Evolutionary conservation across 768 basidiomycete species (phyloP).

Genomic region (Strobilomyces echinocephalus): DNA sequence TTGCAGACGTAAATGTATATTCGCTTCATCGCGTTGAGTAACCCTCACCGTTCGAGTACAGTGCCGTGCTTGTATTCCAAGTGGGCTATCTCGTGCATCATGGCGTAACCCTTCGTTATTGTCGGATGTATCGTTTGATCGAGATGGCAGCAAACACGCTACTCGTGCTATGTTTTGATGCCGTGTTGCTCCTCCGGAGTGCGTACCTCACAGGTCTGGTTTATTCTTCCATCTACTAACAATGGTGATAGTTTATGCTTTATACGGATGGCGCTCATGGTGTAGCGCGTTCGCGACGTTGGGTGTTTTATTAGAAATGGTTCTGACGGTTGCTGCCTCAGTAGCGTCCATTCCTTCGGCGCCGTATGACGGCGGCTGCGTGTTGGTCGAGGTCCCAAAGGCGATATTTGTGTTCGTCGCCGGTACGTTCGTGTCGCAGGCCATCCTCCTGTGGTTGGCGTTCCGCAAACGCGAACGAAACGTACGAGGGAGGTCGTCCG

Average conservation of each 20-base stretch:
- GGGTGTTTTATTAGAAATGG: conserved; percentile 12
- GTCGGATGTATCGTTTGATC: conserved; percentile 9
- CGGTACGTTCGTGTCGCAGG: conserved; percentile 11
- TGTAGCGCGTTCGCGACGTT: not conserved
- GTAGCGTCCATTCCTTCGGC: not conserved
- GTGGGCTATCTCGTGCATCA: not conserved
- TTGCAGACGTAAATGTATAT: conserved; percentile 13
- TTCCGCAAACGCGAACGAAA: conserved; percentile 10
- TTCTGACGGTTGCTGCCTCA: not conserved
- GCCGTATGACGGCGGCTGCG: conserved; percentile 15
- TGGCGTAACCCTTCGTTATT: conserved; percentile 1
- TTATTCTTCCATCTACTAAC: not conserved
- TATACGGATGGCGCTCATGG: conserved; percentile 7
- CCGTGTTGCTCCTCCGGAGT: conserved; percentile 23
- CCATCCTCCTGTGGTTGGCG: conserved; percentile 17
- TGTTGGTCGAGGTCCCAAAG: not conserved
- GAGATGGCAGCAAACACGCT: conserved; percentile 10
- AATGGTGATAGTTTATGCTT: conserved; percentile 15
- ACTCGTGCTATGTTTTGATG: conserved; percentile 17
- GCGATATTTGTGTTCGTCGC: conserved; percentile 3
- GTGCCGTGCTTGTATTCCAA: conserved; percentile 7
- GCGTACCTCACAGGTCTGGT: not conserved
- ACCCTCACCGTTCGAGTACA: not conserved
- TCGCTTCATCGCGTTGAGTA: not conserved
- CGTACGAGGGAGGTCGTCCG: not conserved